Evolutionary conservation across 2,329 filamentous ascomycete genomes (phyloP), one percentile per base, ranked within the genome.

Genomic region (Cladophialophora carrionii): DNA sequence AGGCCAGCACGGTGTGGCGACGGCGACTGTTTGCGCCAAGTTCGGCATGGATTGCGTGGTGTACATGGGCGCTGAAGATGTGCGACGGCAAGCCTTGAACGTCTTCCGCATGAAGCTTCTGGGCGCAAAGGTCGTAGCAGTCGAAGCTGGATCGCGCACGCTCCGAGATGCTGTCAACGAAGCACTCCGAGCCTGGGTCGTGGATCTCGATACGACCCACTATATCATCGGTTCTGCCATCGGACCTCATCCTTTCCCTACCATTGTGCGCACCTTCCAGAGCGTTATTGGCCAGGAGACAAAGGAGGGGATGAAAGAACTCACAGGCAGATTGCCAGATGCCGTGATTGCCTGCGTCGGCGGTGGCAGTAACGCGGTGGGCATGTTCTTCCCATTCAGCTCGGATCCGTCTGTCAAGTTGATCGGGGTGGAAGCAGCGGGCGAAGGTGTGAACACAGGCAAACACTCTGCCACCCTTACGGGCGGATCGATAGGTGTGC

Each of bases 171-270:
- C 94, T 2, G 94, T 98, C 79, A 98, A 98, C 80, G 94, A 99
- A 80, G 93, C 95, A 22, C 82, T 99, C 74, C 90, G 95, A 53
- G 88, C 91, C 68, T 99, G 95, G 95, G 93, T 99, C 20, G 90
- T 93, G 63, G 86, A 93, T 71, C 90, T 99, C 17, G 88, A 93
- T 73, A 96, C 91, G 20, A 98, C 95, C 0, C 95, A 99, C 83
- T 99, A 98, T 82, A 95, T 98, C 73, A 96, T 99, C 73, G 95
- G 95, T 63, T 97, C 92, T 17, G 95, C 95, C 52, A 99, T 99
- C 72, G 95, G 95, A 0, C 95, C 95, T 55, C 95, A 99, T 77
- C 95, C 95, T 10, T 98, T 97, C 88, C 95, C 95, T 0, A 96
- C 92, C 58, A 98, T 98, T 68, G 95, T 98, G 59, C 89, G 95